phyloP scores from a whole-genome alignment of 2,329 filamentous ascomycete species.

The Colletotrichum theobromicola region DNA sequence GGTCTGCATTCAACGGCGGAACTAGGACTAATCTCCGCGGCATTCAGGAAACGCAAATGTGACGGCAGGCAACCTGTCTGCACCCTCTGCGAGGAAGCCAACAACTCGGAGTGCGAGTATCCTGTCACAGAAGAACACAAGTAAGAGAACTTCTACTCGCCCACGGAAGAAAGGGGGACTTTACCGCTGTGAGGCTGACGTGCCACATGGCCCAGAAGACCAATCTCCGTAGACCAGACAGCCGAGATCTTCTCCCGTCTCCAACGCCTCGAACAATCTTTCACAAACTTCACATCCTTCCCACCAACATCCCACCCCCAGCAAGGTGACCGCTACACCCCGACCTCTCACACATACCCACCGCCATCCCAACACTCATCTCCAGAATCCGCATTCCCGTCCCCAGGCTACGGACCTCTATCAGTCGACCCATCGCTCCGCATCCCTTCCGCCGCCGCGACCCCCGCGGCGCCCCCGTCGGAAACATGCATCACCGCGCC shows the following conservation, averaged over 20 bases:
- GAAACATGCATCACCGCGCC: not conserved
- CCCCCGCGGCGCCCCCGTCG: not conserved
- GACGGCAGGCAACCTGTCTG: not conserved
- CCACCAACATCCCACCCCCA: not conserved
- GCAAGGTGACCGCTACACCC: not conserved
- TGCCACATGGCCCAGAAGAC: not conserved
- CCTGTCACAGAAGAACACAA: not conserved
- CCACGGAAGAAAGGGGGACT: rapidly evolving
- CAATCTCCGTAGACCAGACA: not conserved
- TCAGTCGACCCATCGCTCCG: not conserved
- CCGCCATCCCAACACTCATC: not conserved
- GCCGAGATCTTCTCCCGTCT: not conserved
- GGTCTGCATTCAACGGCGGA: not conserved
- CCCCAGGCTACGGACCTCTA: not conserved
- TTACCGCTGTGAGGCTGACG: not conserved
- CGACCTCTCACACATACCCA: not conserved
- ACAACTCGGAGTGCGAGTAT: not conserved
- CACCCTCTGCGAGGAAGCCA: not conserved
- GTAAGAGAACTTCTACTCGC: not conserved
- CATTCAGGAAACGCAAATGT: not conserved
- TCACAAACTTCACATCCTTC: not conserved
- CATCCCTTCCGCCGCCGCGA: not conserved
- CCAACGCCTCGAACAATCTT: not conserved
- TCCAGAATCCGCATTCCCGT: not conserved
- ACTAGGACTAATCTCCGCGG: rapidly evolving